Conservation (phyloP, 2,329 filamentous ascomycete genomes). For the Trichoderma afroharzianum region DNA sequence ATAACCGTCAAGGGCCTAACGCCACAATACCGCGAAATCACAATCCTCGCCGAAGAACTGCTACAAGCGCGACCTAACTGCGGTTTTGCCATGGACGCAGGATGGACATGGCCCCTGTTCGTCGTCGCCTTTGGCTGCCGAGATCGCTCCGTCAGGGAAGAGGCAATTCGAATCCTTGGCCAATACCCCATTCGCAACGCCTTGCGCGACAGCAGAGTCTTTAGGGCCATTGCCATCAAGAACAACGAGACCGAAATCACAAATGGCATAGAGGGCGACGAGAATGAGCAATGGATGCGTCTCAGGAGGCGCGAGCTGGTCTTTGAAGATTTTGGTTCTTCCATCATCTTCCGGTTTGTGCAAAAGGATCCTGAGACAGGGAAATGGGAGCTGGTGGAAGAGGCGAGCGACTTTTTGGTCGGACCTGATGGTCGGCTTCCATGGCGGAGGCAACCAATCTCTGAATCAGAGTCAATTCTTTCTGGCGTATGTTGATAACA, state of each 20-base stretch:
- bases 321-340: slow-evolving; percentile 37
- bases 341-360: slow-evolving; percentile 36
- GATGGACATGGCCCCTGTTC: slow-evolving; percentile 44
- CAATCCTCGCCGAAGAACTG: slow-evolving; percentile 35
- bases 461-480: slow-evolving; percentile 32
- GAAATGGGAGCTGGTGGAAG: slow-evolving; percentile 38
- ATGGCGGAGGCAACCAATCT: slow-evolving; percentile 37
- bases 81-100: slow-evolving; percentile 45
- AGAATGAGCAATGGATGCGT: slow-evolving; percentile 38
- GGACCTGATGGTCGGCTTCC: slow-evolving; percentile 29
- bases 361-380: slow-evolving; percentile 31
- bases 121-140: slow-evolving; percentile 40
- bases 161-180: slow-evolving; percentile 39
- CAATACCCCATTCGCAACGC: slow-evolving; percentile 42
- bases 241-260: slow-evolving; percentile 36
- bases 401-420: slow-evolving; percentile 33
- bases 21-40: slow-evolving; percentile 42
- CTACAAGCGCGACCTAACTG: slow-evolving; percentile 35
- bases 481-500: slow-evolving; percentile 27
- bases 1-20: slow-evolving; percentile 37
- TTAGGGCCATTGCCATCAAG: slow-evolving; percentile 37
- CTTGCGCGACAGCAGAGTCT: slow-evolving; percentile 40
- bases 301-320: slow-evolving; percentile 36
- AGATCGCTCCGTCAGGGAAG: slow-evolving; percentile 36
- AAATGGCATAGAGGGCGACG: slow-evolving; percentile 31